These are phyloP conservation scores for Diospyros kaki DNA, from an alignment of 148 eudicot species.

Conservation along the genomic window DNA sequence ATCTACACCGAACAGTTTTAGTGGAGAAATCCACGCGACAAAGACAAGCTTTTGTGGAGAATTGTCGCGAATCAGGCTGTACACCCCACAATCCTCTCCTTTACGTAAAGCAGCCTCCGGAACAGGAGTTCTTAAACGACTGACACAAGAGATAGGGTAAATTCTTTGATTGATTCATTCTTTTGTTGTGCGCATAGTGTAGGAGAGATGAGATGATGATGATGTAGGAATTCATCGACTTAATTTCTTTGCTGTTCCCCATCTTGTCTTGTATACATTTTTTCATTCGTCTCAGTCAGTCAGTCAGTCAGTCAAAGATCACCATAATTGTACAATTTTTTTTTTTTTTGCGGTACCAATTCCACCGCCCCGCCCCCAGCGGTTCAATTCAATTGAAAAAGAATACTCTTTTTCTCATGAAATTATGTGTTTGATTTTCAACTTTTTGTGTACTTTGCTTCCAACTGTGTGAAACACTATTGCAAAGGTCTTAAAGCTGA, in stretches of 20 bases:
- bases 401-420: neutral
- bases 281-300: neutral
- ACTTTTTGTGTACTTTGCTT: neutral
- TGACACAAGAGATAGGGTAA: conserved; percentile 8
- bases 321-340: conserved; percentile 12
- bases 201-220: conserved; percentile 10
- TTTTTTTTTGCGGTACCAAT: neutral
- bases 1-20: conserved; percentile 26
- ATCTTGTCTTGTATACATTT: neutral
- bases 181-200: conserved; percentile 24
- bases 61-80: conserved; percentile 21
- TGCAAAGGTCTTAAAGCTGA: neutral
- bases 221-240: conserved; percentile 23
- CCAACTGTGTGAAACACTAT: neutral
- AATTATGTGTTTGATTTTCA: neutral
- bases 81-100: conserved; percentile 31
- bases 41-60: conserved; percentile 22
- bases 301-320: too few relatives aligned
- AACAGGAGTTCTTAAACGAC: conserved; percentile 3
- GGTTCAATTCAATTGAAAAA: neutral
- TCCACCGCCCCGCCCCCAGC: too few relatives aligned
- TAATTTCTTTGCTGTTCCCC: neutral
- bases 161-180: conserved; percentile 35
- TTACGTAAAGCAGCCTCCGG: conserved; percentile 24
- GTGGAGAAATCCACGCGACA: conserved; percentile 6